Evolutionary conservation across 106 monocot genomes (phyloP), one percentile per base, ranked within the genome.

Genomic region (Dioscorea dumetorum): DNA sequence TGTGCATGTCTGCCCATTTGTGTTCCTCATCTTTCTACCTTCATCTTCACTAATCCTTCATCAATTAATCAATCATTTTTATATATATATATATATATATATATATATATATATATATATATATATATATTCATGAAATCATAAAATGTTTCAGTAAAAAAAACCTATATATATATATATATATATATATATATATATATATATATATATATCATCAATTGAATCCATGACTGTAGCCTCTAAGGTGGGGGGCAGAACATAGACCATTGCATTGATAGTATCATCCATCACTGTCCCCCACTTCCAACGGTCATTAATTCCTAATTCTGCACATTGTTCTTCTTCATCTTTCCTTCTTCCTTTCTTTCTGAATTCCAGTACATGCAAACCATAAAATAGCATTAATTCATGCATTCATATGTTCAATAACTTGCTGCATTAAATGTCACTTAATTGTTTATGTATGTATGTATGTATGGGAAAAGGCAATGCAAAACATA

Each of bases 401-500:
- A 6, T 41, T 10, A 41, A 41, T 41, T 41, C 41, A 41, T 41
- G 41, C 2, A 41, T 41, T 6, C 41, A 41, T 0, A 41, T 41
- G 6, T 41, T 8, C 41, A 41, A 41, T 41, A 8, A 41, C 41
- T 41, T 41, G 41, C 41, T 41, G 41, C 41, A 41, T 41, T 41
- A 0, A 6, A 3, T 10, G 6, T 41, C 28, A 28, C 41, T 41
- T 34, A 34, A 34, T 34, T 41, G 6, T 41, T 41, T 6, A 70
- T 22, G 48, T 22, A 15, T 59, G 41, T 28, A 34, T 59, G 59
- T n/a, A 58, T 58, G 59, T 60, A 70, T 70, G 28, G 3, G 22
- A 62, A 61, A 72, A 62, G 23, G 62, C 12, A 62, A 69, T 69
- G 57, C 52, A 69, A 22, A 0, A 1, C 22, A 35, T 69, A 58